Percentiles rank a stretch among this genome's conserved stretches.
phyloP scores from a whole-genome alignment of 768 basidiomycete species.

The Trametes meyenii region DNA sequence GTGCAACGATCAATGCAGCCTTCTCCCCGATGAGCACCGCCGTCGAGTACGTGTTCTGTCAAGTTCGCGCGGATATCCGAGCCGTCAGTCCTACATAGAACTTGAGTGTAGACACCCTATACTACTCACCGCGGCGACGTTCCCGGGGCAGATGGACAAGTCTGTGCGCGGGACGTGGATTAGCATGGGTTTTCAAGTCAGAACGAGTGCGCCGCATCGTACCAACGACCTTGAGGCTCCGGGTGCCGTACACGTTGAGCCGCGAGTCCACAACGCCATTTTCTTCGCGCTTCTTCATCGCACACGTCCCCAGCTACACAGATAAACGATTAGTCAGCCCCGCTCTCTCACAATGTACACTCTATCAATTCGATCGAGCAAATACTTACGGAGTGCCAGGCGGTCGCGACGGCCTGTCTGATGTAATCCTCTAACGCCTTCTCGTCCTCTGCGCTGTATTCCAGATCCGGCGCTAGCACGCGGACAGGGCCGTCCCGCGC shows the following conservation, averaged over 20 bases:
- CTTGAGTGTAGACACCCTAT: not conserved
- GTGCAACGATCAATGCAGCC: constrained; percentile 15
- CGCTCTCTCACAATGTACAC: too few species aligned
- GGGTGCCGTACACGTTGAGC: constrained; percentile 62
- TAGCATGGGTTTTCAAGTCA: not conserved
- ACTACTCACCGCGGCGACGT: constrained; percentile 8
- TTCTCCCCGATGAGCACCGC: constrained; percentile 22
- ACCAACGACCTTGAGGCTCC: constrained; percentile 47
- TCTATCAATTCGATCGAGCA: not conserved
- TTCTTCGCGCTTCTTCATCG: constrained; percentile 61
- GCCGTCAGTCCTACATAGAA: not conserved
- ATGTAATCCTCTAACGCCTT: constrained; percentile 36
- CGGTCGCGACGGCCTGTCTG: constrained; percentile 30
- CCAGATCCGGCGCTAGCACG: constrained; percentile 34
- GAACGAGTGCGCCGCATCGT: not conserved
- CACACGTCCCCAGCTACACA: constrained; percentile 62
- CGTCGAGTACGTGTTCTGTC: constrained; percentile 22
- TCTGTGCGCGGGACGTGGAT: not conserved
- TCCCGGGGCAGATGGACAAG: constrained; percentile 10
- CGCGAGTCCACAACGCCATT: constrained; percentile 64
- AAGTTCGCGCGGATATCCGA: not conserved
- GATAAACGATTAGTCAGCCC: too few species aligned
- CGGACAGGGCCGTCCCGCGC: constrained; percentile 28
- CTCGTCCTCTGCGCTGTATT: constrained; percentile 40
- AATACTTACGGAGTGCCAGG: constrained; percentile 37